Evolutionary conservation across 1,284 basidiomycete genomes (phyloP).

Genomic region (Cutaneotrichosporon cutaneum): DNA sequence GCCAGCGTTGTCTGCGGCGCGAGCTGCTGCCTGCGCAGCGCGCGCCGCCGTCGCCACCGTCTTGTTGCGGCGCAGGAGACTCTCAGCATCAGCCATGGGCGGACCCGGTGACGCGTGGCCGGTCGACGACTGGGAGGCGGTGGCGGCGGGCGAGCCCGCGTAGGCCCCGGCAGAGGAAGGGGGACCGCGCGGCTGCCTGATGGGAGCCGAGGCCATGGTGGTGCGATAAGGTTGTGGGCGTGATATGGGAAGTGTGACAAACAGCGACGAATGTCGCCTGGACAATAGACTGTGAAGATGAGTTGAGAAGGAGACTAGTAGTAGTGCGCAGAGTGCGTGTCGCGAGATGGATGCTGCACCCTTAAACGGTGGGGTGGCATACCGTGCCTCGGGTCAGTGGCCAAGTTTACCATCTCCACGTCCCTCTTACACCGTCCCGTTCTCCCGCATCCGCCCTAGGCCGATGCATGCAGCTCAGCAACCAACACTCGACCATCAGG

Average conservation of each 20-base stretch:
- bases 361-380: too few species aligned
- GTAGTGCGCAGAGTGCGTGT: neutral
- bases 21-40: conserved; percentile 2
- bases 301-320: neutral
- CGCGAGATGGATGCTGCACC: too few species aligned
- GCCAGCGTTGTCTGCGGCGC: conserved; percentile 30
- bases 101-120: conserved; percentile 25
- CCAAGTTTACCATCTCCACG: too few species aligned
- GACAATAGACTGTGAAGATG: neutral
- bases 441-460: too few species aligned
- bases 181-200: conserved; percentile 48
- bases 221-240: neutral
- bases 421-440: too few species aligned
- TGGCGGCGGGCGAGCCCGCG: conserved; percentile 4
- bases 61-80: conserved; percentile 38
- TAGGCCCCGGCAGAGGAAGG: conserved; percentile 27
- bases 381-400: too few species aligned
- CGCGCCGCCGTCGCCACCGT: conserved; percentile 32
- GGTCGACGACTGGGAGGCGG: conserved; percentile 6
- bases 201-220: conserved; percentile 37
- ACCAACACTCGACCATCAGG: too few species aligned
- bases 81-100: conserved; percentile 39
- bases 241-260: neutral
- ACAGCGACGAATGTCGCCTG: neutral
- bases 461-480: too few species aligned